Percentiles rank a stretch among this genome's conserved stretches.
phyloP scores from a whole-genome alignment of 106 monocot genomes.

The Triglochin maritima region DNA sequence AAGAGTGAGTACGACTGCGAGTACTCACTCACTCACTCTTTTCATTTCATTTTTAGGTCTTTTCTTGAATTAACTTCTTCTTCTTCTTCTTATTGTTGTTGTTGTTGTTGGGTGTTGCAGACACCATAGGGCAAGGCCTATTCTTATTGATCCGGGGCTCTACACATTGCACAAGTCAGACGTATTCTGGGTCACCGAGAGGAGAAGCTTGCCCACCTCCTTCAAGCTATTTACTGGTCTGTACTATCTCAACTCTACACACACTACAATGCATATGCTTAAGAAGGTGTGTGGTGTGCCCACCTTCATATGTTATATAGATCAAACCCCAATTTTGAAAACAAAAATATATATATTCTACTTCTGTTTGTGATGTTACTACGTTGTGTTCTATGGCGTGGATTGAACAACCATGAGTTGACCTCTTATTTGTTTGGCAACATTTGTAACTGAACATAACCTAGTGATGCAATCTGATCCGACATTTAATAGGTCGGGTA shows the following conservation, averaged over 20 bases:
- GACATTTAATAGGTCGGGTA: too few relatives aligned
- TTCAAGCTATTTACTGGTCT: constrained; percentile 73
- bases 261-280: neutral
- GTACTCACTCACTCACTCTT: too few relatives aligned
- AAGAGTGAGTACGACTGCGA: constrained; percentile 58
- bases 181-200: constrained; percentile 57
- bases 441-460: too few relatives aligned
- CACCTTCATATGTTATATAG: neutral
- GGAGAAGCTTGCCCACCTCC: constrained; percentile 49
- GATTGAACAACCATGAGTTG: too few relatives aligned
- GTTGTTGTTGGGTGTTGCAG: constrained; percentile 9
- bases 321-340: too few relatives aligned
- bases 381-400: too few relatives aligned
- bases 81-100: neutral
- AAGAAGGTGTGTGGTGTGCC: neutral
- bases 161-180: constrained; percentile 54
- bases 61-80: neutral
- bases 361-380: too few relatives aligned
- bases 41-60: neutral
- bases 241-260: neutral
- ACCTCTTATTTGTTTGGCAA: too few relatives aligned
- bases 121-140: constrained; percentile 54
- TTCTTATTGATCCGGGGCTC: constrained; percentile 61
- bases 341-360: too few relatives aligned
- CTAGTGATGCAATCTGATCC: too few relatives aligned